These are phyloP conservation scores for Parietichytrium sp. DNA, from an alignment of 108 stramenopile genomes.

Conservation along the genomic window DNA sequence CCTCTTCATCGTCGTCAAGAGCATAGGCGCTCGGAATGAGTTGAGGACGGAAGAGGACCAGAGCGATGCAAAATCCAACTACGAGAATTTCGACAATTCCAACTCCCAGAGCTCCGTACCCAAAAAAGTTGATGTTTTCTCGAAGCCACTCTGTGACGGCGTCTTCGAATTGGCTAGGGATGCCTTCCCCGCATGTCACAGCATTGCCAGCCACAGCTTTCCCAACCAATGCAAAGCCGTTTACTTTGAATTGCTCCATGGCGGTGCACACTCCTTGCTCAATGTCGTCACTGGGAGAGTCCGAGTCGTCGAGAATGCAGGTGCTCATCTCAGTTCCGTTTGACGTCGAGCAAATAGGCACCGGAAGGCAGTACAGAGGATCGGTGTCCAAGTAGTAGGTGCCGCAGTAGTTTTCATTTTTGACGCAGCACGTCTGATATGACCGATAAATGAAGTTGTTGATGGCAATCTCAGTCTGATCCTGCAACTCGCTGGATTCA, in stretches of 20 bases:
- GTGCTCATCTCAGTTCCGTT: neutral
- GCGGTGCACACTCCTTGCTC: neutral
- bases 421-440: conserved; percentile 16
- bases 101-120: conserved; percentile 28
- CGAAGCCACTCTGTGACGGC: neutral
- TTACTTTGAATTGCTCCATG: neutral
- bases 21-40: neutral
- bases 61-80: neutral
- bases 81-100: conserved; percentile 20
- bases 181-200: neutral
- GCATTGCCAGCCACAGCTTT: neutral
- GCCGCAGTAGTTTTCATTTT: neutral
- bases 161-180: neutral
- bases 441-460: conserved; percentile 9
- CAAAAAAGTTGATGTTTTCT: conserved; percentile 1
- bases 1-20: too few relatives aligned
- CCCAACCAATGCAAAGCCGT: neutral
- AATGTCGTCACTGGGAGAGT: neutral
- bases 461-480: neutral
- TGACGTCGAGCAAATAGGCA: neutral
- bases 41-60: neutral
- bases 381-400: too few relatives aligned
- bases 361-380: neutral
- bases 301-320: neutral
- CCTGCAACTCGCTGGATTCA: conserved; percentile 6